A percentile compares a stretch with the other conserved stretches of the same genome.
phyloP scores from a whole-genome alignment of 129 eudicot species.

The Pulicaria dysenterica region DNA sequence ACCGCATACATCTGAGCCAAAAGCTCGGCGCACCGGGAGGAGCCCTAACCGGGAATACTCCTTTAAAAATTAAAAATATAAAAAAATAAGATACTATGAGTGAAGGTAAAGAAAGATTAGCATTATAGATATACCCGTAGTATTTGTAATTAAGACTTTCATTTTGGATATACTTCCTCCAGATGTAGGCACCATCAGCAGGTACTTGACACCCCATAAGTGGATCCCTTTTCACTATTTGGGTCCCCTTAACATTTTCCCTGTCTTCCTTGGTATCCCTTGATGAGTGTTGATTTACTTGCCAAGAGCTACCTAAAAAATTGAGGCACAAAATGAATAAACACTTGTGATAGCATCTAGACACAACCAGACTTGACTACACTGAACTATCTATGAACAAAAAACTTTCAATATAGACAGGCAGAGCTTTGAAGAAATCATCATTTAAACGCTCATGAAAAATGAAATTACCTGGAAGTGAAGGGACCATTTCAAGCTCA shows the following conservation, averaged over 20 bases:
- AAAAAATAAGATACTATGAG: no score
- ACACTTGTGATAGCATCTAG: background rate
- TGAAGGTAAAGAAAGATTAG: no score
- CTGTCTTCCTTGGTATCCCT: background rate
- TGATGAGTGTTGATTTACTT: conserved; percentile 10
- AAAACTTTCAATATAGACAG: background rate
- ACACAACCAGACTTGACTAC: conserved; percentile 1
- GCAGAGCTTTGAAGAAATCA: background rate
- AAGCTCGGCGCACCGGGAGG: no score
- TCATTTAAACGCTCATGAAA: background rate
- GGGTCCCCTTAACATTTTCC: conserved; percentile 17
- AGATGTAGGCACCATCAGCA: no score
- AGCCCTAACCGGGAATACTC: no score
- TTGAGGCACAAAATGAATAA: background rate
- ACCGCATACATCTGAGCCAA: no score
- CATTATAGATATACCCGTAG: no score
- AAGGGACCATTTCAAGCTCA: conserved; percentile 4
- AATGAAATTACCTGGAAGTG: conserved; percentile 14
- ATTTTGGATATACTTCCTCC: no score
- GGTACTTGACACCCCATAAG: no score
- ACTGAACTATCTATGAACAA: background rate
- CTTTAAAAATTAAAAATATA: no score
- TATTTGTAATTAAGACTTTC: no score
- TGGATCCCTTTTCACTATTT: background rate
- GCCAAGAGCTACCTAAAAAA: conserved; percentile 1